Base-by-base conservation (phyloP, 345 rosid species). In the Arabidopsis suecica region DNA sequence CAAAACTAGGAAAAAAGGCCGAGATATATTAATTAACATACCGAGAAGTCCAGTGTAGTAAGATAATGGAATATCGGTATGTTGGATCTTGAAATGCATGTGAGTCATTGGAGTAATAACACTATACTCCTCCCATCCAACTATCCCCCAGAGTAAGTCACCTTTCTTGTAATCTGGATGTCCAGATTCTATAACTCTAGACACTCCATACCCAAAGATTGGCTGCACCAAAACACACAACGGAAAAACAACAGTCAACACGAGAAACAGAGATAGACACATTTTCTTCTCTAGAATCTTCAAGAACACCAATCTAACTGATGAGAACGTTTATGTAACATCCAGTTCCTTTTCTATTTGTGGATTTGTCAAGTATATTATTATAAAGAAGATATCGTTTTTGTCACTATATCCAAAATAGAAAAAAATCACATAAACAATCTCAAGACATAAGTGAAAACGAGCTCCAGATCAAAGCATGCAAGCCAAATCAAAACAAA, bases 101-200 rank as follows among this genome's bases (percentile, higher is more conserved):
- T 73, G 48, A 3, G 82, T 80, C 34, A 71, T 23, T 6, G 86
- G 62, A 5, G 76, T 73, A 36, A 86, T 48, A 42, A 84, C 71
- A 60, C 81, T 85, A 12, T 86, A 87, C 74, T 87, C 91, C 72
- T 91, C 93, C 94, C 97, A 89, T 8, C 83, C 73, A n/a, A 85
- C 87, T 0, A 49, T 5, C 2, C 89, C 97, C 88, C 88, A 86
- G 6, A 89, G 83, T 8, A 85, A 61, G 37, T 89, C 88, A 0
- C 91, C 92, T 12, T 86, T 75, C 42, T 82, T 76, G 80, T 78
- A 87, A 45, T 84, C 77, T 28, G 89, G 84, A 79, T 88, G 79
- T 1, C 69, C 72, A 28, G 92, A 88, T 30, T 82, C 89, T 45
- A 88, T 16, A 32, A 88, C 87, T 81, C 60, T 84, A 20, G 83